Percentiles rank a stretch among this genome's conserved stretches.
These are phyloP conservation scores for Eremochloa ophiuroides DNA, from an alignment of 176 grass and related monocot genomes.

Conservation along the genomic window DNA sequence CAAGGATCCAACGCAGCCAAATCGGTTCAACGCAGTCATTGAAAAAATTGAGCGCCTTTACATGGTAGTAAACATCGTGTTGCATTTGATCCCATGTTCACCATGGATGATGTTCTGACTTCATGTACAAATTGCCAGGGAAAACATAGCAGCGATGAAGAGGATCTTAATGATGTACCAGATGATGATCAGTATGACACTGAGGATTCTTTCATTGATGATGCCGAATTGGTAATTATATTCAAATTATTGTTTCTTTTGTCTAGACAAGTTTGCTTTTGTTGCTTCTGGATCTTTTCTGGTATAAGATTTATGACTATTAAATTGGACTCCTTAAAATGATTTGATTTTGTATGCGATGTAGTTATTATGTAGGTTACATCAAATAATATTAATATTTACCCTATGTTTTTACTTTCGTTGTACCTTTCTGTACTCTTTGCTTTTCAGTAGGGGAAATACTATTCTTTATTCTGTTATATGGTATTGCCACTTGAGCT, in stretches of 20 bases:
- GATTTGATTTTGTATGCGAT: not conserved
- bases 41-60: conserved; percentile 99
- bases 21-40: conserved; percentile 94
- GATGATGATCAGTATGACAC: conserved; percentile 99
- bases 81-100: not conserved
- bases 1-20: conserved; percentile 62
- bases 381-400: conserved; percentile 6
- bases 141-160: conserved; percentile 97
- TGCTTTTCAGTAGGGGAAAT: not conserved
- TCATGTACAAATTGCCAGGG: conserved; percentile 47
- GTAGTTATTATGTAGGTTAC: conserved; percentile 7
- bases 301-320: not conserved
- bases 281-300: conserved; percentile 14
- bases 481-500: not conserved
- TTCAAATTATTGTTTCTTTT: conserved; percentile 4
- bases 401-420: not conserved
- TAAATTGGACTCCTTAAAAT: not conserved
- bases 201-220: conserved; percentile 99
- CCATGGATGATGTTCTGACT: conserved; percentile 19
- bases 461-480: not conserved
- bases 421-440: conserved; percentile 15
- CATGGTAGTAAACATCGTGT: conserved; percentile 53
- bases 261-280: not conserved
- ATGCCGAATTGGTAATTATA: conserved; percentile 82
- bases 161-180: conserved; percentile 76